These are phyloP conservation scores for Nephelium lappaceum DNA, from an alignment of 345 rosid genomes.

Conservation along the genomic window DNA sequence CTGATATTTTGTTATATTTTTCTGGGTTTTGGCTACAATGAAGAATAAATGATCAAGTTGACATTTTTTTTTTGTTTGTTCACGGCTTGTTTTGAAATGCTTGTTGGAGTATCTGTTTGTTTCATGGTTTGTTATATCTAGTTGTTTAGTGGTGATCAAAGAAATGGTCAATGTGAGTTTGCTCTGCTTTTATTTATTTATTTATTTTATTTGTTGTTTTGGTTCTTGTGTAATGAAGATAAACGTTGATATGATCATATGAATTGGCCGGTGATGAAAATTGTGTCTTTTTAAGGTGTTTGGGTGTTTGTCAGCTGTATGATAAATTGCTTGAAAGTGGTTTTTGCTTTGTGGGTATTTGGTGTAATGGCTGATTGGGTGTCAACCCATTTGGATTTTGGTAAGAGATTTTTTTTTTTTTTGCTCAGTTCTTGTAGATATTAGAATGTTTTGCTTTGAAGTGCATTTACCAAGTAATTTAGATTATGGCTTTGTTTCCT, in stretches of 20 bases:
- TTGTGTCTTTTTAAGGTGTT: background rate
- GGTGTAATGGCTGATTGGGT: slow-evolving; percentile 17
- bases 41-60: background rate
- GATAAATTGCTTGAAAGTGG: slow-evolving; percentile 16
- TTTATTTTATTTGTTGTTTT: background rate
- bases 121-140: background rate
- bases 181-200: background rate
- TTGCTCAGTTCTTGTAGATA: background rate
- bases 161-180: background rate
- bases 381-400: slow-evolving; percentile 9
- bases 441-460: background rate
- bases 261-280: background rate
- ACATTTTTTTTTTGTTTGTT: background rate
- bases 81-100: background rate
- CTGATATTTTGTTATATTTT: background rate
- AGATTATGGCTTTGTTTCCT: slow-evolving; percentile 5
- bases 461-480: background rate
- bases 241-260: background rate
- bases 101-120: background rate
- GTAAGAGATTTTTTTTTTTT: background rate
- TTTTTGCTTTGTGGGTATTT: background rate
- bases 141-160: background rate
- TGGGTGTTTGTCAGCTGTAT: slow-evolving; percentile 6
- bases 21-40: slow-evolving; percentile 2
- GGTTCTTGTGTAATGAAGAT: background rate